Evolutionary conservation across 2,329 filamentous ascomycete species (phyloP).

Genomic region (Thermothelomyces thermophilus): DNA sequence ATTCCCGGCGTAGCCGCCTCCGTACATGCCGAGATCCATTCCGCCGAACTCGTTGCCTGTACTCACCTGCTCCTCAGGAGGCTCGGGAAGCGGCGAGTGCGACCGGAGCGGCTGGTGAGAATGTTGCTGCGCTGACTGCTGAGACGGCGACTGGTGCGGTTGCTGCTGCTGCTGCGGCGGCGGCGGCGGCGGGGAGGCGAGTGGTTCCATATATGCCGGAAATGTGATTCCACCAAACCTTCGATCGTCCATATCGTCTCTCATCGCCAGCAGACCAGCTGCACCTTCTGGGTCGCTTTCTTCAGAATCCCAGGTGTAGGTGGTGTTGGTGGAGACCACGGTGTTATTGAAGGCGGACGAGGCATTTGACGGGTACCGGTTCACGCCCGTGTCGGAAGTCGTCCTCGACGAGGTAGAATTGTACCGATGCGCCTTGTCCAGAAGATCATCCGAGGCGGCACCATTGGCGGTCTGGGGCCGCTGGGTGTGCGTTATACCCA

Average conservation of each 20-base stretch:
- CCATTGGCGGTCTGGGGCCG: conserved; percentile 41
- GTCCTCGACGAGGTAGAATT: conserved; percentile 42
- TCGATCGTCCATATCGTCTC: conserved; percentile 69
- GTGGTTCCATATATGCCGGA: conserved; percentile 38
- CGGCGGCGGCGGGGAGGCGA: conserved; percentile 14
- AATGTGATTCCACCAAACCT: conserved; percentile 53
- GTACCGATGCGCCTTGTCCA: conserved; percentile 43
- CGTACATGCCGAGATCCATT: conserved; percentile 68
- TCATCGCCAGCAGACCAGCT: conserved; percentile 76
- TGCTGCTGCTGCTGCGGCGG: not conserved
- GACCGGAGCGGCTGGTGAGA: conserved; percentile 22
- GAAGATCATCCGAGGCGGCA: conserved; percentile 40
- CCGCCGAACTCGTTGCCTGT: conserved; percentile 67
- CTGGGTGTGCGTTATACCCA: conserved; percentile 36
- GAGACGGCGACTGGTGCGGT: not conserved
- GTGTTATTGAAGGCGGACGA: conserved; percentile 35
- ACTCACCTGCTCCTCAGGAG: conserved; percentile 45
- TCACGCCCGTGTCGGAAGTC: conserved; percentile 31
- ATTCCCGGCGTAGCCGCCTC: conserved; percentile 59
- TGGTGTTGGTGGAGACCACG: conserved; percentile 31
- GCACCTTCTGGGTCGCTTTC: conserved; percentile 86
- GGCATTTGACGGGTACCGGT: conserved; percentile 36
- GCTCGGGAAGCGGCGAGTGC: conserved; percentile 36
- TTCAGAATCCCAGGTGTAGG: conserved; percentile 46
- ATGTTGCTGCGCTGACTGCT: conserved; percentile 9